Evolutionary conservation across 2,329 filamentous ascomycete genomes (phyloP).

Genomic region (Akanthomyces dipterigenus): DNA sequence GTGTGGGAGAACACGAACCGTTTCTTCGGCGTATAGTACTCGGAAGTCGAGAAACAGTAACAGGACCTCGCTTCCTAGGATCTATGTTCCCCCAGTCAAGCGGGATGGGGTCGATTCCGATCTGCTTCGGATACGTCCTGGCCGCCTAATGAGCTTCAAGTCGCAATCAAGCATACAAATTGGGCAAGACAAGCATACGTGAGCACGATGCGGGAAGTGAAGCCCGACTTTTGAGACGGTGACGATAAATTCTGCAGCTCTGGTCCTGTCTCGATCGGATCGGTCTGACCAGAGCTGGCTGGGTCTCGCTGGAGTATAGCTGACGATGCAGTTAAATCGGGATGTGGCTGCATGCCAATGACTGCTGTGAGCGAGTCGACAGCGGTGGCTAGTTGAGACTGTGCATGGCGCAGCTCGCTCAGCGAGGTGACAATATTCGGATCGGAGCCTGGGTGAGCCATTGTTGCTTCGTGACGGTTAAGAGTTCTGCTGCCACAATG

Average conservation of each 20-base stretch:
- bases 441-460: not conserved
- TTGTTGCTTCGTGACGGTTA: not conserved
- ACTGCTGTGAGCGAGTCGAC: slow-evolving; percentile 33
- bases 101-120: slow-evolving; percentile 83
- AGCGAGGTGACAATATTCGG: slow-evolving; percentile 20
- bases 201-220: slow-evolving; percentile 49
- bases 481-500: not conserved
- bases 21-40: slow-evolving; percentile 76
- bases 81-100: slow-evolving; percentile 83
- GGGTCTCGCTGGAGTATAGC: not conserved
- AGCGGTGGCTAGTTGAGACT: slow-evolving; percentile 33
- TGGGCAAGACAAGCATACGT: slow-evolving; percentile 30
- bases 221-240: slow-evolving; percentile 34
- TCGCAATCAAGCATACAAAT: not conserved
- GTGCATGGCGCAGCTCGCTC: slow-evolving; percentile 35
- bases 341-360: slow-evolving; percentile 12
- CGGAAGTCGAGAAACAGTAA: slow-evolving; percentile 73
- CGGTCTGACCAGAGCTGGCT: not conserved
- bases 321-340: not conserved
- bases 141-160: not conserved
- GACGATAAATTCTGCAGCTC: slow-evolving; percentile 22
- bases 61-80: slow-evolving; percentile 69
- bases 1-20: slow-evolving; percentile 43
- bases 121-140: slow-evolving; percentile 85
- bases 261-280: not conserved